These are phyloP conservation scores for Suillus luteus DNA, from an alignment of 768 basidiomycete genomes.

Conservation along the genomic window DNA sequence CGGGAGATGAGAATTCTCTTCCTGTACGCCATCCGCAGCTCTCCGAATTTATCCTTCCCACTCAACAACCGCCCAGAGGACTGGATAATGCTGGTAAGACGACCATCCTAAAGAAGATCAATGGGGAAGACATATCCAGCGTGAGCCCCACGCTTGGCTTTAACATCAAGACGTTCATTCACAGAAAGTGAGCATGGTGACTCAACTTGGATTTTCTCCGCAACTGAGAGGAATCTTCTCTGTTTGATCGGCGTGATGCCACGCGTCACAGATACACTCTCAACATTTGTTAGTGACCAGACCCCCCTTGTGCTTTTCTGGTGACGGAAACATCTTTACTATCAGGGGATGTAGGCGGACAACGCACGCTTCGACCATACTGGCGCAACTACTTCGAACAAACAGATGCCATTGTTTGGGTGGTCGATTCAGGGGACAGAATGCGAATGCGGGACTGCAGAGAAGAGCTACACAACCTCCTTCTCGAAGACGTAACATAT, in stretches of 20 bases:
- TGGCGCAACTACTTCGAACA: conserved; percentile 99
- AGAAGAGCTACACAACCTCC: conserved; percentile 79
- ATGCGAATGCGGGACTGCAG: conserved; percentile 90
- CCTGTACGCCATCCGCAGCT: conserved; percentile 53
- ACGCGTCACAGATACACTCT: conserved; percentile 39
- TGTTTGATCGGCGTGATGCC: conserved; percentile 23
- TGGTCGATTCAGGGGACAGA: conserved; percentile 93
- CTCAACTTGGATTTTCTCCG: conserved; percentile 24
- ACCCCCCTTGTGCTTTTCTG: conserved; percentile 3
- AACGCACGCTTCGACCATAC: conserved; percentile 92
- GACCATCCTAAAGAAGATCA: conserved; percentile 94
- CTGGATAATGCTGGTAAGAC: conserved; percentile 99
- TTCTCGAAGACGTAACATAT: conserved; percentile 85
- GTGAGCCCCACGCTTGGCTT: conserved; percentile 96
- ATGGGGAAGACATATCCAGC: conserved; percentile 84
- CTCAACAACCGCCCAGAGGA: conserved; percentile 57
- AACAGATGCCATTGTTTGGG: conserved; percentile 98
- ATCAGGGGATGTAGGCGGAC: conserved; percentile 97
- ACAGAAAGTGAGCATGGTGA: conserved; percentile 69
- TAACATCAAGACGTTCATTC: conserved; percentile 96
- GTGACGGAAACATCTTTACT: conserved; percentile 73
- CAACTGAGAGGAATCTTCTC: conserved; percentile 26
- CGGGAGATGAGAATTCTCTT: conserved; percentile 96
- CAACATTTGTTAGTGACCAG: conserved; percentile 40
- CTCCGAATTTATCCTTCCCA: conserved; percentile 10